These are phyloP conservation scores for Decorospora gaudefroyi DNA, from an alignment of 2,329 filamentous ascomycete species.

Conservation along the genomic window DNA sequence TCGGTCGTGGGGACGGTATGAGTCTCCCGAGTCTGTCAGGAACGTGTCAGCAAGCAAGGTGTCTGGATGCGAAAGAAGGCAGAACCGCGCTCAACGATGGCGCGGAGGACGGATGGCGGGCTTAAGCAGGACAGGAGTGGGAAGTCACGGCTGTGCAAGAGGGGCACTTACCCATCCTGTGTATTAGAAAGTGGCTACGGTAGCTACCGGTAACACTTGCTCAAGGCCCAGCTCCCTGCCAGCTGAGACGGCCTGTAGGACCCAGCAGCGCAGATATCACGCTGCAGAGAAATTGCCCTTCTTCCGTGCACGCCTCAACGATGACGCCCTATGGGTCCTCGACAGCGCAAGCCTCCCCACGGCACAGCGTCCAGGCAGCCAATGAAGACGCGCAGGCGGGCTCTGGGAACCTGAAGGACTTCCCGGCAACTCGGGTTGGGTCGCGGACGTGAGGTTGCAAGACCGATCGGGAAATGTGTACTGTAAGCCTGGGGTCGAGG, in stretches of 20 bases:
- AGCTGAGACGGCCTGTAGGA: constrained; percentile 40
- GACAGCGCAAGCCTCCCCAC: constrained; percentile 37
- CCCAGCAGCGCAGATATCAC: constrained; percentile 37
- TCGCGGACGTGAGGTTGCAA: constrained; percentile 29
- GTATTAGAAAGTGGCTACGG: constrained; percentile 34
- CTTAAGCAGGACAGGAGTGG: constrained; percentile 16
- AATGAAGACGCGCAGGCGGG: constrained; percentile 32
- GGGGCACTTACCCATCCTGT: constrained; percentile 39
- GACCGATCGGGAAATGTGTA: constrained; percentile 26
- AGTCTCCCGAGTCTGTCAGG: constrained; percentile 29
- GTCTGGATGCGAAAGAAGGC: constrained; percentile 22
- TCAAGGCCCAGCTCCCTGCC: constrained; percentile 33
- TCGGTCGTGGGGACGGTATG: constrained; percentile 32
- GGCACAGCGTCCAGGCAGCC: constrained; percentile 29
- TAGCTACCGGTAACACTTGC: constrained; percentile 31
- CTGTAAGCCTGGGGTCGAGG: constrained; percentile 13
- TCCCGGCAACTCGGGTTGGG: constrained; percentile 31
- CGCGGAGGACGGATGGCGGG: constrained; percentile 22
- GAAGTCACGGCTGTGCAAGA: constrained; percentile 21
- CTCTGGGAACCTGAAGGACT: constrained; percentile 29
- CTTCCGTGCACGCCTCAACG: constrained; percentile 22
- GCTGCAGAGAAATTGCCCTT: constrained; percentile 45
- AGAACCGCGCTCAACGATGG: constrained; percentile 32
- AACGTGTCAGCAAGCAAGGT: constrained; percentile 26
- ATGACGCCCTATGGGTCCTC: constrained; percentile 39